Evolutionary conservation across 495 filamentous ascomycete species (phyloP), one percentile per base, ranked within the genome.

Genomic region (Xylaria venustula): DNA sequence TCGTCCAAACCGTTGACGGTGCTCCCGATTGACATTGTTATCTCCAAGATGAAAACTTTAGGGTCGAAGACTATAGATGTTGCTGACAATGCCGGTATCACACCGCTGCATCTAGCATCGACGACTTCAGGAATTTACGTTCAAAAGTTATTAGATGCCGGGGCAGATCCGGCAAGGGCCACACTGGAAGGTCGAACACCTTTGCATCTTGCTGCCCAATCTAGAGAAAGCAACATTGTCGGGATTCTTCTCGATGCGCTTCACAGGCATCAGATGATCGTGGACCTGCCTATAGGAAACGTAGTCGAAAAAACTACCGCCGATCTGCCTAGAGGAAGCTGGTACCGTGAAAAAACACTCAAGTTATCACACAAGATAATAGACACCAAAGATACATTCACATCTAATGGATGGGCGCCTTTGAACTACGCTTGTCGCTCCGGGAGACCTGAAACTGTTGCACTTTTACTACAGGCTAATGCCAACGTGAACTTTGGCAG

Each of bases 151-250:
- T 67, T 81, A n/a, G 28, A 56, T 12, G 63, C 63, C 0, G 78
- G 78, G 4, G 75, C 73, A 2, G 61, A 73, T 49, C 23, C 64
- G 14, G 60, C 61, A 8, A 40, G 37, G 12, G 25, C 22, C 6
- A 77, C 77, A 0, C 57, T 67, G 17, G 64, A 77, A 14, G 66
- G 71, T 1, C 56, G 66, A 15, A 79, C 71, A 9, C 51, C 73
- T 17, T 64, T 81, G 3, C 79, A 81, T 56, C 62, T 79, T 20
- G 78, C 77, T 7, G 66, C 73, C 3, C 54, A 61, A 36, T 68
- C 73, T 26, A 62, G 71, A 5, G 64, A 75, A 51, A 70, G 62
- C 40, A 78, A 78, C 50, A 63, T 69, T 7, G 60, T 81, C 7
- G 78, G 71, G 0, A 42, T 77, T 15, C 60, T 82, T 3, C 61